These are phyloP conservation scores for Microbotryum silenes-acaulis DNA, from an alignment of 1,284 basidiomycete species.

Conservation along the genomic window DNA sequence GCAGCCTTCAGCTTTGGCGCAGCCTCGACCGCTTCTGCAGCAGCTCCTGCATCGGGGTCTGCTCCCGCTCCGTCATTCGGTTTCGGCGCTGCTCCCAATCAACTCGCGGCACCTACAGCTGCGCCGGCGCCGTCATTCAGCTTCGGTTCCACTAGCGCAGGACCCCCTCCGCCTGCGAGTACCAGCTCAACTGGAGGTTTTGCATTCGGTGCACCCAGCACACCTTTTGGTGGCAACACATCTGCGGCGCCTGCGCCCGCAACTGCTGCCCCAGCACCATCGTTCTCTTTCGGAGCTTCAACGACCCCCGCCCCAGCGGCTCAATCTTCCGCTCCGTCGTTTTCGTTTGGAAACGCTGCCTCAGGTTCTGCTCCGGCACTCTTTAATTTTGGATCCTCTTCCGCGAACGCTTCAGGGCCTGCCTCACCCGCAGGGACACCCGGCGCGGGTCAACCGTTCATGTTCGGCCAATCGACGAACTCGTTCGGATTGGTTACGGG, in stretches of 20 bases:
- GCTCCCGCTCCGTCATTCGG: neutral
- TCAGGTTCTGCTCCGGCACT: too few species aligned
- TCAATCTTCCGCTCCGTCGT: neutral
- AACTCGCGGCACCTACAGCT: neutral
- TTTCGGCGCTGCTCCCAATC: neutral
- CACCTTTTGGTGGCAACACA: neutral
- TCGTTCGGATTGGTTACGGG: too few species aligned
- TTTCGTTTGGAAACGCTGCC: neutral
- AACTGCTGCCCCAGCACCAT: neutral
- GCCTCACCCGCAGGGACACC: too few species aligned
- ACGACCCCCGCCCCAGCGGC: neutral
- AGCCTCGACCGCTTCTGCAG: neutral
- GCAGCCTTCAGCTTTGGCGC: neutral
- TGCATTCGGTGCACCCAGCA: constrained; percentile 5
- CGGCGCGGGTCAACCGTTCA: too few species aligned
- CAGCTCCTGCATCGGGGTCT: neutral
- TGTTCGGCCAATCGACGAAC: too few species aligned
- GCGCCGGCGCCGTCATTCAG: neutral
- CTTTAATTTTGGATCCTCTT: too few species aligned
- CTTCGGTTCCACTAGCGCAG: neutral
- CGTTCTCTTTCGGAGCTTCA: constrained; percentile 2
- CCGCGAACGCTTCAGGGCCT: too few species aligned
- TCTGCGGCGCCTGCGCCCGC: neutral
- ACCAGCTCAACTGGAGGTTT: neutral
- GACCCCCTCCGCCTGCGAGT: neutral